Evolutionary conservation across 148 eudicot species (phyloP), one percentile per base, ranked within the genome.

Genomic region (Limonium bicolor): DNA sequence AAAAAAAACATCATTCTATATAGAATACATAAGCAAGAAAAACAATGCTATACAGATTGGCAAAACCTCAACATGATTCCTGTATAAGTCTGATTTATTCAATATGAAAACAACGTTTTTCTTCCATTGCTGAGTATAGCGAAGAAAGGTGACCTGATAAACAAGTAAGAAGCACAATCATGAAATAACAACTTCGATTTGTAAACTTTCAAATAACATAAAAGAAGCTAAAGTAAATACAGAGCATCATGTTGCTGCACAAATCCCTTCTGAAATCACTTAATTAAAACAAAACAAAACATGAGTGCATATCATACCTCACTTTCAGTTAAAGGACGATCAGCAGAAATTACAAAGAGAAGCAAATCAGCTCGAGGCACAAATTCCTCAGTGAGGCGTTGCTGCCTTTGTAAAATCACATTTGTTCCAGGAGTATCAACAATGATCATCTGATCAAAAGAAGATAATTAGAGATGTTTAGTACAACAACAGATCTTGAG

Each of bases 361-460:
- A 88, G 77, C 66, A 88, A 61, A 63, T 88, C 97, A 27, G 97
- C 94, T 19, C 94, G 86, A 21, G 97, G 97, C 34, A 88, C 84
- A 72, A 88, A 88, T 70, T 88, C 97, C 73, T 88, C 97, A 15
- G 94, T 88, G 41, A 88, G 72, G 21, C 86, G 80, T 57, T 83
- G 97, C 63, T 88, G 97, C 51, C 97, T 76, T 66, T 88, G 97
- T 41, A 88, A 78, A 60, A 88, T 88, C 61, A 88, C 97, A 80
- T 88, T 88, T 10, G 97, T 88, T 62, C 97, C 97, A 61, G 97
- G 97, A 5, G 97, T 88, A 63, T 88, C 97, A 51, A 83, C 94
- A 62, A 88, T 80, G 46, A 68, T 62, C 94, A 88, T 83, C 97
- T 88, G 86, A 14, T 53, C 33, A 20, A 27, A 36, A 47, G 34